Base-by-base conservation (phyloP, 257 asterid genomes). In the Vinca minor region DNA sequence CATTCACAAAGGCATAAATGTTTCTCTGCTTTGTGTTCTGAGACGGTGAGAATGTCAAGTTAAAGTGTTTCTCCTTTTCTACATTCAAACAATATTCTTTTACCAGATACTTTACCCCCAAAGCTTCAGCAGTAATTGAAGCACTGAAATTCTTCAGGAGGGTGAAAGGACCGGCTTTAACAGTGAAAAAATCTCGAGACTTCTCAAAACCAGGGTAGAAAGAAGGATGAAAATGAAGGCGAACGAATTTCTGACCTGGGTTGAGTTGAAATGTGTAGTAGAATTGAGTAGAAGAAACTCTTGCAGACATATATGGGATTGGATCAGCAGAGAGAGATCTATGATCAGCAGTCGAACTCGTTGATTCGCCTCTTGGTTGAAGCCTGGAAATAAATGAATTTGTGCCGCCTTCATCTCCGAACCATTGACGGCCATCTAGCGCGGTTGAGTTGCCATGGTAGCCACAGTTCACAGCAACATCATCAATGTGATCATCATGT, bases 11-110 rank as follows among this genome's bases (percentile, higher is more conserved):
- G 7, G 69, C 69, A 54, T 50, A 15, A 1, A 23, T 14, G 10
- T 52, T 41, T 20, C 41, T 26, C 17, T 6, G 1, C 39, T 13
- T 62, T 34, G 13, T 52, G 10, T 10, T 23, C 34, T 21, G 62
- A 26, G 68, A 65, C 20, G 86, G 82, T 29, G 74, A 42, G 58
- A 84, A 82, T 48, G 75, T 69, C 32, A 86, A 25, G 48, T 46
- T 38, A 8, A 77, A 49, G 20, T 28, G 71, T 65, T 68, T 69
- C 52, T 52, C 69, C 52, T 75, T 73, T 12, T 55, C 68, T 4
- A 73, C 54, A 66, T 53, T 71, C 38, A 79, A 23, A 66, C 89
- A 77, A 60, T 69, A 84, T 66, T 87, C 91, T 78, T 81, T 87
- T 0, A 44, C 74, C 41, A 84, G 10, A 29, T 52, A 34, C 8